Evolutionary conservation across 495 filamentous ascomycete genomes (phyloP).

Genomic region (Lasiosphaeria hispida): DNA sequence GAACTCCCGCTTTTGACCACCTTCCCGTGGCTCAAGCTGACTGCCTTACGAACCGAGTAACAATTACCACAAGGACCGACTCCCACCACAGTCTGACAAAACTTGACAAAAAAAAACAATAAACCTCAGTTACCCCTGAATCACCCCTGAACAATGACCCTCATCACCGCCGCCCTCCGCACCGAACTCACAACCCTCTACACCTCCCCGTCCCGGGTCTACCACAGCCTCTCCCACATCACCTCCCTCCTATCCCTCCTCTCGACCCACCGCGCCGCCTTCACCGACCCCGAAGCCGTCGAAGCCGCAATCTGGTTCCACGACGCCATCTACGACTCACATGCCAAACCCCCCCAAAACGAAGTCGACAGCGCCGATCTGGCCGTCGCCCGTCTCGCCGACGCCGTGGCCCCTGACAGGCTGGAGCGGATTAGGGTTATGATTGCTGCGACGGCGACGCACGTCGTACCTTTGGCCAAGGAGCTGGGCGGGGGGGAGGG

Average conservation of each 20-base stretch:
- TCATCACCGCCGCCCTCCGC: neutral
- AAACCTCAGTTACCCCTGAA: no score
- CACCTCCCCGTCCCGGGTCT: neutral
- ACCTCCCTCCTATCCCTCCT: constrained; percentile 14
- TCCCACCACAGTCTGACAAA: no score
- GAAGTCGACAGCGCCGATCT: constrained; percentile 13
- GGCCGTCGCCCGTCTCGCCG: constrained; percentile 2
- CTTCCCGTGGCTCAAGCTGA: no score
- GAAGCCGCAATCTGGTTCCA: constrained; percentile 24
- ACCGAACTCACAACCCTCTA: neutral
- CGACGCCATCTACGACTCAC: constrained; percentile 20
- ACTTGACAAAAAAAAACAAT: no score
- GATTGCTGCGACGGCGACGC: constrained; percentile 19
- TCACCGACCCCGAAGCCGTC: constrained; percentile 16
- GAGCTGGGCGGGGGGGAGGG: neutral
- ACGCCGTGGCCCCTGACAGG: neutral
- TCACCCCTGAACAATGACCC: neutral
- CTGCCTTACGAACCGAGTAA: no score
- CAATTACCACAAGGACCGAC: no score
- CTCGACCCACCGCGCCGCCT: neutral
- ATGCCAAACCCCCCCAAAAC: neutral
- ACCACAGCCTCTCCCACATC: constrained; percentile 18
- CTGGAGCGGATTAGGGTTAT: constrained; percentile 9
- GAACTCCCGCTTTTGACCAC: no score
- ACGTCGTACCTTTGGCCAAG: neutral